Percentiles rank a stretch among this genome's conserved stretches.
Conservation (phyloP, 2,329 filamentous ascomycete genomes). For the Trichoderma gracile region DNA sequence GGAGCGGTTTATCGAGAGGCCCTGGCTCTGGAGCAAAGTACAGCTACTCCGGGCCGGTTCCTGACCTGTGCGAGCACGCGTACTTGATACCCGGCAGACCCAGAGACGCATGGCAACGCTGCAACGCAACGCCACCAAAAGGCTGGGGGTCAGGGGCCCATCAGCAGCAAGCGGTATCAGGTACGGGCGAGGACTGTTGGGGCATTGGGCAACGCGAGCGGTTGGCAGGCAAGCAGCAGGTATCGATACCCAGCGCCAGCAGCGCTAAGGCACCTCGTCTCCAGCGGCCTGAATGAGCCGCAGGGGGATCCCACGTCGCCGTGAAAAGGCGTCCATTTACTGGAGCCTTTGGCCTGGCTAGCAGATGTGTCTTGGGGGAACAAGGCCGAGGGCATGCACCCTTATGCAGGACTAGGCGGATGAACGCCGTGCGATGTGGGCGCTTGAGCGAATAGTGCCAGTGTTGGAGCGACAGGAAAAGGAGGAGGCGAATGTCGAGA, state of each 20-base stretch:
- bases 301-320: constrained; percentile 22
- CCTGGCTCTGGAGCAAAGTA: background rate
- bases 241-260: background rate
- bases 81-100: constrained; percentile 4
- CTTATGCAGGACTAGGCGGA: constrained; percentile 14
- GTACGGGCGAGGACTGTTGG: too few species aligned
- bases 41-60: background rate
- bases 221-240: background rate
- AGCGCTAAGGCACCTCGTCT: constrained; percentile 15
- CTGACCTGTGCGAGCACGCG: background rate
- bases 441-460: background rate
- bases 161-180: constrained; percentile 1
- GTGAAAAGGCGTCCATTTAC: background rate
- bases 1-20: background rate
- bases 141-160: constrained; percentile 1
- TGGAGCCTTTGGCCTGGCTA: background rate
- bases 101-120: constrained; percentile 23
- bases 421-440: background rate
- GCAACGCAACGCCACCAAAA: constrained; percentile 15
- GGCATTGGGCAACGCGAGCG: too few species aligned
- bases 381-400: background rate
- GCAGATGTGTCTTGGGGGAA: constrained; percentile 1
- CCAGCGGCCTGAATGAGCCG: constrained; percentile 16
- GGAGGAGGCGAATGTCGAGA: background rate
- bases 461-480: background rate